These are phyloP conservation scores for Pichia sp. DNA, from an alignment of 1,139 yeast species.

Conservation along the genomic window DNA sequence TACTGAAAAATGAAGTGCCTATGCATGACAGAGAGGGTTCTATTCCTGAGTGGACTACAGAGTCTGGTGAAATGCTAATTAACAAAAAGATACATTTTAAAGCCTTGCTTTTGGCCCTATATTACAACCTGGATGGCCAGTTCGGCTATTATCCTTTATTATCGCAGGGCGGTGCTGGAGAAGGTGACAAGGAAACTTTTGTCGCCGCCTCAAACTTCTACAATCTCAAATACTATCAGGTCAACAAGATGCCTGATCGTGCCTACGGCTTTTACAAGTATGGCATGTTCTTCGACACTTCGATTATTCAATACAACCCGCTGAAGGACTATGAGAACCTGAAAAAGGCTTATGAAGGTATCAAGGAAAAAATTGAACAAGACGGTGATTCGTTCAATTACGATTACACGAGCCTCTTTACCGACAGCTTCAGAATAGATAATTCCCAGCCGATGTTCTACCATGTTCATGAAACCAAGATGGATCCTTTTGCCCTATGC, in stretches of 20 bases:
- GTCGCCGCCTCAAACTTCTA: conserved; percentile 58
- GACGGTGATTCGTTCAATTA: conserved; percentile 19
- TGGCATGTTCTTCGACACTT: conserved; percentile 30
- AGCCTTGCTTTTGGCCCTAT: conserved; percentile 50
- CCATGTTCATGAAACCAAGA: conserved; percentile 29
- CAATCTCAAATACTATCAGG: conserved; percentile 51
- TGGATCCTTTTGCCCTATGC: conserved; percentile 25
- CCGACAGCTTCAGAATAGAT: conserved; percentile 17
- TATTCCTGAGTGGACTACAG: conserved; percentile 58
- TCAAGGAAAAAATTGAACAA: conserved; percentile 14
- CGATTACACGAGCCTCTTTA: conserved; percentile 22
- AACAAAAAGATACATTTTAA: conserved; percentile 49
- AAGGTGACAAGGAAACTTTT: conserved; percentile 64
- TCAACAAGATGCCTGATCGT: conserved; percentile 35
- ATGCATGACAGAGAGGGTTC: conserved; percentile 54
- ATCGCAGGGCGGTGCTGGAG: conserved; percentile 60
- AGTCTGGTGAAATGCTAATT: conserved; percentile 57
- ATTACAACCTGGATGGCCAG: conserved; percentile 56
- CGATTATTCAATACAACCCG: conserved; percentile 68
- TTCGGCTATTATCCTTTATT: conserved; percentile 50
- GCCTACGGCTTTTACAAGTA: conserved; percentile 31
- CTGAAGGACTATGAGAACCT: conserved; percentile 44
- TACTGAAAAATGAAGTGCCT: conserved; percentile 30
- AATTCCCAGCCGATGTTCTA: conserved; percentile 26
- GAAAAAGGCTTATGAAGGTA: conserved; percentile 15